Percentiles rank a stretch among this genome's conserved stretches.
Evolutionary conservation across 78 protist genomes (phyloP).

Genomic region (Pigoraptor vietnamica): DNA sequence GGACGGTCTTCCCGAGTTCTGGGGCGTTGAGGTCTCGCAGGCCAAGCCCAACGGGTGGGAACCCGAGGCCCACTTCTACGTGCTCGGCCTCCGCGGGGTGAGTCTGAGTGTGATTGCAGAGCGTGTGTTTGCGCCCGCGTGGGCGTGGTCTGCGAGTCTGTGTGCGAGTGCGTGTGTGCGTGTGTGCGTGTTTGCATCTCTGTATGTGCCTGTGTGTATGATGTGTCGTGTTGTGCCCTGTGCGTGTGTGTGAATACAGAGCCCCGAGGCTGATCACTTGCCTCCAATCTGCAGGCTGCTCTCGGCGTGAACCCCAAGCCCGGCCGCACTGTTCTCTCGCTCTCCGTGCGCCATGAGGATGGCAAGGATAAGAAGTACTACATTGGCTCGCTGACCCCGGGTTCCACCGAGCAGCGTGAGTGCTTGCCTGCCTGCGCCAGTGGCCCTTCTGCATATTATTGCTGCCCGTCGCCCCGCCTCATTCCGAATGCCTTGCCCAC

Average conservation of each 20-base stretch:
- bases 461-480: no score
- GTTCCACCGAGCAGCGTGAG: not conserved
- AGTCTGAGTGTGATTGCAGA: not conserved
- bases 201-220: not conserved
- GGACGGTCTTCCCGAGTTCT: not conserved
- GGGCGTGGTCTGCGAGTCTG: not conserved
- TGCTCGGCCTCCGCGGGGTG: not conserved
- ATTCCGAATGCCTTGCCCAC: not conserved
- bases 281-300: not conserved
- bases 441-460: not conserved
- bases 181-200: not conserved
- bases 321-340: not conserved
- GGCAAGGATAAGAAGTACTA: not conserved
- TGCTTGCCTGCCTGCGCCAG: not conserved
- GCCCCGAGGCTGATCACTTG: no score
- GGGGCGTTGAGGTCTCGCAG: not conserved
- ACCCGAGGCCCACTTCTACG: not conserved
- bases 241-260: no score
- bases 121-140: not conserved
- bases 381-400: not conserved
- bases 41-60: not conserved
- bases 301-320: not conserved
- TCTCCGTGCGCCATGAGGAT: not conserved
- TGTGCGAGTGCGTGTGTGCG: not conserved
- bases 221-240: not conserved